Conservation (phyloP, 768 basidiomycete species). For the Naganishia vaughanmartiniae region DNA sequence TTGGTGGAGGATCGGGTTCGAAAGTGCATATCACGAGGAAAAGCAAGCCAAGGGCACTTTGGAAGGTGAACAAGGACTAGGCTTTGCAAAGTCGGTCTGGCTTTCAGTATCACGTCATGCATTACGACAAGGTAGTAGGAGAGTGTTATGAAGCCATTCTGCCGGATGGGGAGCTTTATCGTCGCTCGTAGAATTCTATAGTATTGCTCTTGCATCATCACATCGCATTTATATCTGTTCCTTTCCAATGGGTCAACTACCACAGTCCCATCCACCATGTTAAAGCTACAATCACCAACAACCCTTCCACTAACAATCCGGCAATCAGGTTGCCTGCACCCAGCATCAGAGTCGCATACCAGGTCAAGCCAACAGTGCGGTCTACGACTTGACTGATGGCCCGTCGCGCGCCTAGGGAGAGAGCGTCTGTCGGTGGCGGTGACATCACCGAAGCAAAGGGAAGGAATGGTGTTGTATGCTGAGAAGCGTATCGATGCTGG, state of each 20-base stretch:
- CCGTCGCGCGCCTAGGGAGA: conserved; percentile 39
- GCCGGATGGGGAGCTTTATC: too few species aligned
- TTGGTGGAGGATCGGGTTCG: conserved; percentile 71
- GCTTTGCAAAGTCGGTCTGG: background rate
- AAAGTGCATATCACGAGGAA: conserved; percentile 81
- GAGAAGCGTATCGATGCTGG: conserved; percentile 40
- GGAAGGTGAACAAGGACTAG: conserved; percentile 55
- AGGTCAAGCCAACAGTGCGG: conserved; percentile 70
- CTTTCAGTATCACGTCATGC: background rate
- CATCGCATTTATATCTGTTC: conserved; percentile 7
- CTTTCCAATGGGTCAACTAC: background rate
- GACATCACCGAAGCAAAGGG: conserved; percentile 50
- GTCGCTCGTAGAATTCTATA: background rate
- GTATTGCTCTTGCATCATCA: background rate
- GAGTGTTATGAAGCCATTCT: background rate
- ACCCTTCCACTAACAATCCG: conserved; percentile 28
- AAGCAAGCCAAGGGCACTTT: conserved; percentile 62
- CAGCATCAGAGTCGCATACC: conserved; percentile 71
- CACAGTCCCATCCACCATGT: conserved; percentile 27
- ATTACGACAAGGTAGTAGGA: background rate
- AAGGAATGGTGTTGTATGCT: conserved; percentile 51
- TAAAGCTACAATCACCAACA: conserved; percentile 15
- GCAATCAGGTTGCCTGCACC: conserved; percentile 65
- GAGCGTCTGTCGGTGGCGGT: conserved; percentile 9
- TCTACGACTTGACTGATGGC: conserved; percentile 68